Base-by-base conservation (phyloP, 2,329 filamentous ascomycete species). In the Apiospora malaysiana region DNA sequence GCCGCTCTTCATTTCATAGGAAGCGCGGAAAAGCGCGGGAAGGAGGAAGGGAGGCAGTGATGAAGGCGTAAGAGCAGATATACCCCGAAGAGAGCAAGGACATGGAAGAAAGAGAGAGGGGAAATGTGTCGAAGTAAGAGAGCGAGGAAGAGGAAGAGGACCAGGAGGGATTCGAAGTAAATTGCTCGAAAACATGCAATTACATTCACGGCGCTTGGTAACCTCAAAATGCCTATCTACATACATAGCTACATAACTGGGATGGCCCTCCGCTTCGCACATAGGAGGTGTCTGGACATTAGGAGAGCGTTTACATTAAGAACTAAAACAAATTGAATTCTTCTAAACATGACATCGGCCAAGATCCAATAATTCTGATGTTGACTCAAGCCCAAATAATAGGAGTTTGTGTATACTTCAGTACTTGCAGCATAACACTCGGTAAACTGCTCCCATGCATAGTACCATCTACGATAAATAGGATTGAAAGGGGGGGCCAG, bases 61-160 rank as follows among this genome's bases (percentile, higher is more conserved):
- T 12, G 27, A 63, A 40, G 23, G 56, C n/a, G 56, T 2, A 40
- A 12, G 4, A n/a, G 32, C 18, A 63, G 32, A 63, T 63, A 63
- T 63, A 63, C 56, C 56, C 56, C 56, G 27, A 63, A n/a, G 56
- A 63, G 32, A 45, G 42, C 9, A 42, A 42, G 40, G 42, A 45
- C 56, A 21, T 40, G 21, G 9, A 40, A 32, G 21, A 40, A 63
- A 21, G 18, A 27, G 27, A 56, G 51, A 32, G 25, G 9, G 32
- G n/a, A 18, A 45, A 14, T 14, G 42, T 16, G 16, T 45, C 4
- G 12, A 9, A 42, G 32, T 32, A 42, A 42, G 40, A 14, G 40
- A 9, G 12, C 9, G 40, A 42, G 40, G 42, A 45, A 16, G 42
- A 45, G 42, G 42, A 45, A 18, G 42, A 45, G 27, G 56, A 63